These are phyloP conservation scores for Colletotrichum sp. DNA, from an alignment of 2,329 filamentous ascomycete species.

Conservation along the genomic window DNA sequence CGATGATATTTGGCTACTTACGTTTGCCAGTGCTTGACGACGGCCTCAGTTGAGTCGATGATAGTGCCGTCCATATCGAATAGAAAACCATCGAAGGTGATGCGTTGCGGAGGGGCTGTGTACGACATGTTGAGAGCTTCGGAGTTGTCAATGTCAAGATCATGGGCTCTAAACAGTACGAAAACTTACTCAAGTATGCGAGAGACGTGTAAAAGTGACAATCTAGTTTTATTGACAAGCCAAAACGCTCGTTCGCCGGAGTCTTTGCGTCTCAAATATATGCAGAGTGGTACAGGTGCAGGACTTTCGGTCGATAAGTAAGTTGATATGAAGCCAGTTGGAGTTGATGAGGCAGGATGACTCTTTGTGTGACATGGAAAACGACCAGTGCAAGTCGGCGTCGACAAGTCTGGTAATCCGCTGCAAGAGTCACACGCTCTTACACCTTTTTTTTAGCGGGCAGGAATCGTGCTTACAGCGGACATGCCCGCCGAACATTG, in stretches of 20 bases:
- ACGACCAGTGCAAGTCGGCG: neutral
- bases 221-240: neutral
- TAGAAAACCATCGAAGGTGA: constrained; percentile 59
- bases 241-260: neutral
- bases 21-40: constrained; percentile 79
- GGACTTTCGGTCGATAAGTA: neutral
- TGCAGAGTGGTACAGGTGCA: neutral
- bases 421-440: neutral
- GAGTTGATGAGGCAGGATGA: neutral
- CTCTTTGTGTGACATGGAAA: neutral
- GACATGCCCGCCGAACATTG: neutral
- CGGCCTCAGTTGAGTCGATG: constrained; percentile 79
- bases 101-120: constrained; percentile 15
- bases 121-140: constrained; percentile 7
- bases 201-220: neutral
- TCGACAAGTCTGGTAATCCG: constrained; percentile 2
- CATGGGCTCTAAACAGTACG: neutral
- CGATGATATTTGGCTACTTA: constrained; percentile 38
- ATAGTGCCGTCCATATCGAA: constrained; percentile 86
- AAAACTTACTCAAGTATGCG: neutral
- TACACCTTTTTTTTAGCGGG: neutral
- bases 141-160: neutral
- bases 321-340: neutral
- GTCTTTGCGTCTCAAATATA: neutral
- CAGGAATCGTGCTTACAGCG: neutral